Base-by-base conservation (phyloP, 768 basidiomycete genomes). In the Clavulina sp. region DNA sequence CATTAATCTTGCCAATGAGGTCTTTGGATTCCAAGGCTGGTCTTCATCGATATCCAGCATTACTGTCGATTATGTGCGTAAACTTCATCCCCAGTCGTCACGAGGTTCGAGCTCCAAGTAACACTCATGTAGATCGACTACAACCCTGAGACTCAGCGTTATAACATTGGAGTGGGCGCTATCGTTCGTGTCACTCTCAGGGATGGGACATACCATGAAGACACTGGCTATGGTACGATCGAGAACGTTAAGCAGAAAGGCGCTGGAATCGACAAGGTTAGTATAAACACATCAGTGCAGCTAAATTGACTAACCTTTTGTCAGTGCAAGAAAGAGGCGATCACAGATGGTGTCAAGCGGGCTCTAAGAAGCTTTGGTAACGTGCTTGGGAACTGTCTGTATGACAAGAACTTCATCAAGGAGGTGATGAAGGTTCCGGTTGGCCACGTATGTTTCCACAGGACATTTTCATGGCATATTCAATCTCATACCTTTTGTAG, bases 21-120 rank as follows among this genome's bases (percentile, higher is more conserved):
- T 97, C 40, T 97, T 99, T 66, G 93, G 93, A 1, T 96, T 89
- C 70, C 88, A 97, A 56, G 95, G 92, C 24, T 92, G 89, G 92
- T 84, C 81, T 55, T 84, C 86, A 1, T 81, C 65, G 46, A 70
- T 93, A 44, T 74, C 84, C 55, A 84, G 62, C 51, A 65, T 95
- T 31, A 75, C 76, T 5, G 84, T 79, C 23, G 61, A 64, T 56
- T 63, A 58, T 57, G 61, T 64, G 44, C 21, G 60, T 55, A 7
- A 19, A 31, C 18, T 13, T 38, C 51, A 13, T 16, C 30, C 28
- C 26, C 30, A 18, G 18, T 19, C 5, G 9, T 49, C 26, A 24
- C 30, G 36, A 21, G 13, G 13, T 13, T 38, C 21, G 36, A 38
- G 36, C 13, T 38, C 13, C 36, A 13, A 13, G 34, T 38, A 9